A percentile compares a stretch with the other conserved stretches of the same genome.
Evolutionary conservation across 202 grass and related monocot genomes (phyloP).

Genomic region (Miscanthus sacchariflorus): DNA sequence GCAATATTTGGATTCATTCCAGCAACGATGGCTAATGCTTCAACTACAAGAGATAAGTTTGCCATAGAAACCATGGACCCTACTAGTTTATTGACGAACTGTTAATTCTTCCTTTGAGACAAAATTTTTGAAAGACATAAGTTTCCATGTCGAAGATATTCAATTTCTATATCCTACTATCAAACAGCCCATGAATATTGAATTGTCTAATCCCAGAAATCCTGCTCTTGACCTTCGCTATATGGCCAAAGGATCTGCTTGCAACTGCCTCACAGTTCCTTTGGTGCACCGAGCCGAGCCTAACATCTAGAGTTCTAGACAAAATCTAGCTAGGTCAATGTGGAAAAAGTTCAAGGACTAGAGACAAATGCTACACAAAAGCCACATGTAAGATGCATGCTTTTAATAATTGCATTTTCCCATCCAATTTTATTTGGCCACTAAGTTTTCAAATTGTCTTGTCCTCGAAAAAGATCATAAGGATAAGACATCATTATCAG

Average conservation of each 20-base stretch:
- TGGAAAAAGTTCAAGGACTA: neutral
- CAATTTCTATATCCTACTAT: neutral
- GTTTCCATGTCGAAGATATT: neutral
- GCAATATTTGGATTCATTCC: neutral
- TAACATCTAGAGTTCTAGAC: neutral
- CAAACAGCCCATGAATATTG: neutral
- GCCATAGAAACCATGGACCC: neutral
- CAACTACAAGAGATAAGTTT: neutral
- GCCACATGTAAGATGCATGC: too few relatives aligned
- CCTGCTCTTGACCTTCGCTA: neutral
- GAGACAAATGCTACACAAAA: neutral
- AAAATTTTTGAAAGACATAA: neutral
- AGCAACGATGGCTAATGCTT: neutral
- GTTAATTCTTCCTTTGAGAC: neutral
- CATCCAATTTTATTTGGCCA: too few relatives aligned
- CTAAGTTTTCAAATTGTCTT: neutral
- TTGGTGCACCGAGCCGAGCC: neutral
- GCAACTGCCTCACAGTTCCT: neutral
- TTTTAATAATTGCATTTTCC: neutral
- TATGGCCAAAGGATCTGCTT: neutral
- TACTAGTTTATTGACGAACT: neutral
- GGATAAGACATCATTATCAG: neutral
- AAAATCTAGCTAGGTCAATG: neutral
- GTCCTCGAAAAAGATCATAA: slow-evolving; percentile 1
- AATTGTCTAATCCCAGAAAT: neutral